Conservation (phyloP, 352 stramenopile species). For the Phytopythium aichiense region DNA sequence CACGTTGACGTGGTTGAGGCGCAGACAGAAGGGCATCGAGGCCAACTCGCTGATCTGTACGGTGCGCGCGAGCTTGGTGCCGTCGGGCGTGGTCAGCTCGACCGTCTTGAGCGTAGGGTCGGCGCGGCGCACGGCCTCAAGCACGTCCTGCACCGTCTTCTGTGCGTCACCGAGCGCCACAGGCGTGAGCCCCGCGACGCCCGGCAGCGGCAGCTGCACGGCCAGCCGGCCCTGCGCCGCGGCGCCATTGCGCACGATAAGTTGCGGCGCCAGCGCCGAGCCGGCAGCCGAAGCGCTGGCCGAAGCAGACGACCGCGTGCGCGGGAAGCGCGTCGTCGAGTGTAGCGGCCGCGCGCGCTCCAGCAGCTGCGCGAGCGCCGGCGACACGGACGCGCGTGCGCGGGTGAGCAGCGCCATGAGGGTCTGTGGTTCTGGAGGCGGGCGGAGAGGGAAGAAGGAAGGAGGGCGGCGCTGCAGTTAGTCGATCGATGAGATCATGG, state of each 20-base stretch:
- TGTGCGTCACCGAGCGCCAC: conserved; percentile 34
- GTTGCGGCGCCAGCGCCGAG: conserved; percentile 20
- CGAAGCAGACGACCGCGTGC: not conserved
- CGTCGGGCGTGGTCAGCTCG: conserved; percentile 59
- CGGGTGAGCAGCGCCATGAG: not conserved
- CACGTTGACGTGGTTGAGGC: conserved; percentile 64
- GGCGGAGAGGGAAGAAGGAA: not conserved
- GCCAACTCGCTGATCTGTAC: conserved; percentile 59
- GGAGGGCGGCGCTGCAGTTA: not conserved
- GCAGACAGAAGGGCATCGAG: conserved; percentile 62
- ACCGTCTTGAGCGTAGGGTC: conserved; percentile 61
- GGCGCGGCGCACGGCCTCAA: conserved; percentile 42
- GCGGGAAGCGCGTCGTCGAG: conserved; percentile 1
- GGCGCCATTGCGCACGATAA: conserved; percentile 47
- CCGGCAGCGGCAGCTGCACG: conserved; percentile 59
- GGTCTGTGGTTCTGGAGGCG: not conserved
- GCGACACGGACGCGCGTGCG: not conserved
- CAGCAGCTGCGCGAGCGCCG: not conserved
- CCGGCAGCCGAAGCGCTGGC: not conserved
- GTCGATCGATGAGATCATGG: not conserved
- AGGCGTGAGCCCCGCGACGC: conserved; percentile 42
- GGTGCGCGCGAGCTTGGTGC: conserved; percentile 62
- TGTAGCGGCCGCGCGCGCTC: not conserved
- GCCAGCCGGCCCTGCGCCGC: conserved; percentile 34
- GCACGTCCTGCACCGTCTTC: conserved; percentile 45